Conservation (phyloP, 2,329 filamentous ascomycete genomes). For the Monosporascus sp. region DNA sequence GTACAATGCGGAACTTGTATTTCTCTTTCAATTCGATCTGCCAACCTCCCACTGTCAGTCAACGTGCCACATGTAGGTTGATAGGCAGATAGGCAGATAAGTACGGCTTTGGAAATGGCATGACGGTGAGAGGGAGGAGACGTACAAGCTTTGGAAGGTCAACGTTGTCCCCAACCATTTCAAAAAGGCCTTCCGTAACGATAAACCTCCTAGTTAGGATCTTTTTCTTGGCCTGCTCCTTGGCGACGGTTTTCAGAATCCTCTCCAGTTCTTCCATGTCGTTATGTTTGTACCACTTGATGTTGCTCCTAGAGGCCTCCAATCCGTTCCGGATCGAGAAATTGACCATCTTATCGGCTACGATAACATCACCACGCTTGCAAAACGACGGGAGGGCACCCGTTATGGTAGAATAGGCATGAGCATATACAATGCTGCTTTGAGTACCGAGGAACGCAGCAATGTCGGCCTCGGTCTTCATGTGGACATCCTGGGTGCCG, state of each 20-base stretch:
- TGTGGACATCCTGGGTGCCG: conserved; percentile 95
- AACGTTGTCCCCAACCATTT: conserved; percentile 79
- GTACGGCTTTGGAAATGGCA: background rate
- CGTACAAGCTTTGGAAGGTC: conserved; percentile 79
- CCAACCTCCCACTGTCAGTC: conserved; percentile 1
- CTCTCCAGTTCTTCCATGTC: conserved; percentile 90
- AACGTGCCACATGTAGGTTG: background rate
- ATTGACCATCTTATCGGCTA: conserved; percentile 89
- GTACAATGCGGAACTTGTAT: conserved; percentile 96
- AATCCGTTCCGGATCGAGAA: conserved; percentile 92
- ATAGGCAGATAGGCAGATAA: no score
- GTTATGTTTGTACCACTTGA: conserved; percentile 93
- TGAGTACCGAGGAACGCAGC: conserved; percentile 83
- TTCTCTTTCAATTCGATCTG: conserved; percentile 87
- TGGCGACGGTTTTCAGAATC: conserved; percentile 76
- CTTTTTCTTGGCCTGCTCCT: conserved; percentile 80
- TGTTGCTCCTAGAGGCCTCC: conserved; percentile 84
- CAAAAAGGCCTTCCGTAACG: conserved; percentile 91
- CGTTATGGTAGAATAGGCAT: conserved; percentile 94
- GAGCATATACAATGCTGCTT: conserved; percentile 90
- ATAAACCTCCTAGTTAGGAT: conserved; percentile 90
- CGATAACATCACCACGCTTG: conserved; percentile 94
- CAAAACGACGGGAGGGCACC: conserved; percentile 95
- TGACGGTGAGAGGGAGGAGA: conserved; percentile 4
- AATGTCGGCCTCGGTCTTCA: conserved; percentile 93